Base-by-base conservation (phyloP, 805 yeast genomes). In the Starmera quercuum region DNA sequence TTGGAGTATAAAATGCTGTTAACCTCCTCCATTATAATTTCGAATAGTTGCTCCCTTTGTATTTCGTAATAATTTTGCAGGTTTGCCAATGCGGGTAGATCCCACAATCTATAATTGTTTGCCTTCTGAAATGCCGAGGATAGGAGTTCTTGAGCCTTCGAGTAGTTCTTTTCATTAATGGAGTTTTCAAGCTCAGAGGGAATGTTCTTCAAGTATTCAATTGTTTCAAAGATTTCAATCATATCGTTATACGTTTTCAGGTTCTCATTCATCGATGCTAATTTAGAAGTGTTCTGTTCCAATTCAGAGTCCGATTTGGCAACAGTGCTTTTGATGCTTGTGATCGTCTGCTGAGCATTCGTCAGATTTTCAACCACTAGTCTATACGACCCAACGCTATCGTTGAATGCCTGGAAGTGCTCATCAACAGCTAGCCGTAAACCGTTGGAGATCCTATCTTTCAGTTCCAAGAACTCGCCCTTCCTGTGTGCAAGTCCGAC, bases 401-500 rank as follows among this genome's bases (percentile, higher is more conserved):
- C 80, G 53, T 85, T 87, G 59, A 90, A 87, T 2, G 85, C 78
- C 52, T 84, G 88, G 53, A 78, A 80, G 51, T 86, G 83, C 34
- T 78, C 83, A 43, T 80, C 81, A 20, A 88, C 96, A 2, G 88
- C 84, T 17, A 58, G 59, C 38, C 79, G 72, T 33, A 90, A 63
- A 18, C 77, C 71, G 13, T 52, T 52, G 12, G 78, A 72, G 10
- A 88, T 70, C 34, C 71, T 63, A 17, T 63, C 61, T 40, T 79
- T 75, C 29, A 86, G 56, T 31, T 70, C 68, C 28, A 68, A 63
- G 45, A 90, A 90, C 40, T 84, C 87, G 2, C 67, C 67, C 37
- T 68, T 66, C 39, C 79, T 73, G 47, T 78, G 80, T 1, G 95
- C 95, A 47, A 84, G 60, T 0, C 97, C 97, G n/a, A 87, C 92